phyloP scores from a whole-genome alignment of 176 grass and related monocot species.

The Phoenix dactylifera region DNA sequence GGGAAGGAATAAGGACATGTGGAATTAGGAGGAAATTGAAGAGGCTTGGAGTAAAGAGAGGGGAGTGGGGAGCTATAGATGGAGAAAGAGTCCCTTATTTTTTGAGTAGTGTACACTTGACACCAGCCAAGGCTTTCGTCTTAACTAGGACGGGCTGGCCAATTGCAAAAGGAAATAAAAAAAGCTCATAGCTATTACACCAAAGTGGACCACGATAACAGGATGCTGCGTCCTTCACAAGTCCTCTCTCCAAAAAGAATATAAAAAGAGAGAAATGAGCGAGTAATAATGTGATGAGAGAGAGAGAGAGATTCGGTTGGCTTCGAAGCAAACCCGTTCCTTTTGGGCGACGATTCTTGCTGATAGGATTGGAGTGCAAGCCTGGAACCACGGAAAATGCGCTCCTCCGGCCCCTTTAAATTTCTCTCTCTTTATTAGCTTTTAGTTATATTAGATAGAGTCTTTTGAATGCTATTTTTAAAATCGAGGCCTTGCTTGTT shows the following conservation, averaged over 20 bases:
- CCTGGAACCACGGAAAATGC: slow-evolving; percentile 17
- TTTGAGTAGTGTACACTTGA: too few relatives aligned
- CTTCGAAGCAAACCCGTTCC: slow-evolving; percentile 1
- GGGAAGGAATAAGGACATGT: background rate
- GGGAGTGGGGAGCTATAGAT: background rate
- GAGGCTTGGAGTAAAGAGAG: slow-evolving; percentile 15
- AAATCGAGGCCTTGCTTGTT: background rate
- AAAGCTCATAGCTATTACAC: too few relatives aligned
- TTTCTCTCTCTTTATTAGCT: background rate
- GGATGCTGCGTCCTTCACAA: too few relatives aligned
- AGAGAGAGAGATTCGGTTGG: slow-evolving; percentile 14
- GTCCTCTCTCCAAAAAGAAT: too few relatives aligned
- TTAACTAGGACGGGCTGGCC: too few relatives aligned
- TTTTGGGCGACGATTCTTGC: background rate
- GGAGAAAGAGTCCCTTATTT: too few relatives aligned
- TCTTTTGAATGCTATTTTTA: background rate
- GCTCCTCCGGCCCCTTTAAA: background rate
- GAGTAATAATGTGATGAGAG: background rate
- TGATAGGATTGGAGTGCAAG: slow-evolving; percentile 6
- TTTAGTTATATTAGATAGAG: background rate
- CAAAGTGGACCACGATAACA: too few relatives aligned
- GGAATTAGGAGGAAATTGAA: slow-evolving; percentile 7
- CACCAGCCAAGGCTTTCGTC: too few relatives aligned
- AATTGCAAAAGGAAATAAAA: too few relatives aligned
- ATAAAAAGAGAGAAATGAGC: background rate